These are phyloP conservation scores for Picea glauca DNA, from an alignment of 75 land plant species.

Conservation along the genomic window DNA sequence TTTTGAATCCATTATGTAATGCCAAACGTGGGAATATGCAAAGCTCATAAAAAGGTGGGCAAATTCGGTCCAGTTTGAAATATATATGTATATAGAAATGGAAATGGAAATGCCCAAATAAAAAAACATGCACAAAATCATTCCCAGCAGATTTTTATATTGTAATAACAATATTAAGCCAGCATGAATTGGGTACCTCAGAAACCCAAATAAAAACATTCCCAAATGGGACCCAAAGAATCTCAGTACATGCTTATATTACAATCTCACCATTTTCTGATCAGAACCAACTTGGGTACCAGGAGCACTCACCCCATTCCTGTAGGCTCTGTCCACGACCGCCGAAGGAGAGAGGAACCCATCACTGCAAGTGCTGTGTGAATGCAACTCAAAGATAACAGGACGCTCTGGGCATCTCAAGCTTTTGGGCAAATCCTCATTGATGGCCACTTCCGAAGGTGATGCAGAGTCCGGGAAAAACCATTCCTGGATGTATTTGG, in stretches of 20 bases:
- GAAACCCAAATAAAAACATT: background rate
- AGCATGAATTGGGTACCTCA: background rate
- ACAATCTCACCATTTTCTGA: background rate
- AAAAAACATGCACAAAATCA: background rate
- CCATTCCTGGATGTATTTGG: slow-evolving; percentile 46
- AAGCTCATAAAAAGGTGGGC: no score
- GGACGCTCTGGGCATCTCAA: slow-evolving; percentile 9
- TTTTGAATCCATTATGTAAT: no score
- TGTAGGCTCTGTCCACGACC: slow-evolving; percentile 80
- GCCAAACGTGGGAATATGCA: no score
- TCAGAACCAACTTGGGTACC: background rate
- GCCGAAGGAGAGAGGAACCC: slow-evolving; percentile 76
- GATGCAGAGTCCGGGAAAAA: slow-evolving; percentile 14
- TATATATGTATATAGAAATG: no score
- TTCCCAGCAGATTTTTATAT: background rate
- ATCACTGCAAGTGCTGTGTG: slow-evolving; percentile 85
- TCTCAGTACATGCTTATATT: background rate
- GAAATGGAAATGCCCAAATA: no score
- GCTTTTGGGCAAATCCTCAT: slow-evolving; percentile 20
- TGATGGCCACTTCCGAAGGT: background rate
- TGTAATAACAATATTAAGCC: background rate
- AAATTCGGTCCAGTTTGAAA: no score
- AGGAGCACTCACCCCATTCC: slow-evolving; percentile 63
- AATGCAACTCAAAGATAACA: slow-evolving; percentile 70
- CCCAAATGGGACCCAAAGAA: background rate